Base-by-base conservation (phyloP, 2,329 filamentous ascomycete species). In the Fusarium odoratissimum region DNA sequence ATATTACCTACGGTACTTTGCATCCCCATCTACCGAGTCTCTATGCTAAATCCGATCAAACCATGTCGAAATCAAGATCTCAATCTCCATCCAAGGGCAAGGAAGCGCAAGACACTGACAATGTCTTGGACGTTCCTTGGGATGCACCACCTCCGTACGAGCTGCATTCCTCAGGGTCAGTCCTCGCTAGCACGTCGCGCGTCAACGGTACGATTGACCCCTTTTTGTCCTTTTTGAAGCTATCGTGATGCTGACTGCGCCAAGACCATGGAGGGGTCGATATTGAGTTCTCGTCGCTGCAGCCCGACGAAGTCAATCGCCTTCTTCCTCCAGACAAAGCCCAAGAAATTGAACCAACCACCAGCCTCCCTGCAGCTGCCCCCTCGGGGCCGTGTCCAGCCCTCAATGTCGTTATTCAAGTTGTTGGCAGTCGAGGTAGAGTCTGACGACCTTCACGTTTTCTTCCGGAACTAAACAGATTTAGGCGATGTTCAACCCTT, bases 401-500 rank as follows among this genome's bases (percentile, higher is more conserved):
- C 0, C 54, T 60, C 12, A 72, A 66, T 17, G 45, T 72, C 6
- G 60, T 72, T 10, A 72, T 73, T 6, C 71, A 73, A 21, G 69
- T 73, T 6, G 66, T 73, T 9, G 71, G 71, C 10, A 66, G 60
- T 23, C 65, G 71, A 40, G 71, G 71, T 44, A 54, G 1, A 14
- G 12, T 44, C 11, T 17, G 3, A 17, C 9, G 6, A 19, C 3
- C 0, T 10, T 33, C 8, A 10, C 1, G 4, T 21, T 21, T 3
- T 12, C 1, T 12, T 23, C 8, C 2, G 6, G 3, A 21, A 28
- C 30, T 61, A 13, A 61, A 8, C 19, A 9, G 4, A 4, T 4
- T 42, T 7, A 63, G 60, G 60, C 10, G 71, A 73, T 35, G 60
- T 73, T 2, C 70, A 73, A 23, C 71, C 71, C 0, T 73, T 73